phyloP scores from a whole-genome alignment of 2,329 filamentous ascomycete species.

The Periconia macrospinosa region DNA sequence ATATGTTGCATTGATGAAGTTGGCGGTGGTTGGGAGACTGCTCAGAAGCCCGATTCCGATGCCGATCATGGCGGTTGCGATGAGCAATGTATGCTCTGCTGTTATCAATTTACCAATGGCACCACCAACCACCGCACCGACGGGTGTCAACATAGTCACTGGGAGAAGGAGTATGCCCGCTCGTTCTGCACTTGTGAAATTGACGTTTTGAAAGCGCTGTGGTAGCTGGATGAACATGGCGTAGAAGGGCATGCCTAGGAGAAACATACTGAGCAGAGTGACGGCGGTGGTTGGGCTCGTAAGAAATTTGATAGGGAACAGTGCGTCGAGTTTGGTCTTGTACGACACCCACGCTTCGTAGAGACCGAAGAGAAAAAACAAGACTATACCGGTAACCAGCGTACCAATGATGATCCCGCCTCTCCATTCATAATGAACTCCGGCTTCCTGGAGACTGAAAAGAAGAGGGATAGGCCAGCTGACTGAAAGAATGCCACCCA shows the following conservation, averaged over 20 bases:
- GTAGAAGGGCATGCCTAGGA: constrained; percentile 33
- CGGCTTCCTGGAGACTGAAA: constrained; percentile 37
- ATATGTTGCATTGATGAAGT: constrained; percentile 23
- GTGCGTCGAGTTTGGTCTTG: constrained; percentile 24
- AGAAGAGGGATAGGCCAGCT: constrained; percentile 36
- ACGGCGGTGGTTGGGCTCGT: constrained; percentile 24
- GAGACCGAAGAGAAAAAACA: constrained; percentile 26
- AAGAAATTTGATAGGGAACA: constrained; percentile 33
- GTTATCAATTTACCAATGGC: constrained; percentile 27
- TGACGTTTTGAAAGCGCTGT: constrained; percentile 37
- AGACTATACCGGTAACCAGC: constrained; percentile 24
- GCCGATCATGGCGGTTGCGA: constrained; percentile 19
- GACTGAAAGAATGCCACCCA: constrained; percentile 32
- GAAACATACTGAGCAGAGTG: constrained; percentile 25
- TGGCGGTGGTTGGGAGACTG: constrained; percentile 22
- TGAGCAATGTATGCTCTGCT: constrained; percentile 22
- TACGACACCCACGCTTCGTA: constrained; percentile 34
- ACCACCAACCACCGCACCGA: constrained; percentile 30
- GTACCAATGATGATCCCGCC: constrained; percentile 34
- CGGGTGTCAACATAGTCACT: constrained; percentile 25
- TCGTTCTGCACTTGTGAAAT: constrained; percentile 31
- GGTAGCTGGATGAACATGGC: constrained; percentile 34
- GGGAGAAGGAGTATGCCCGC: constrained; percentile 35
- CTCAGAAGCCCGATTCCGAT: constrained; percentile 31
- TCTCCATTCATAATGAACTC: constrained; percentile 25